Percentiles rank a stretch among this genome's conserved stretches.
Conservation (phyloP, 176 grass and related monocot species). For the Bolboschoenus planiculmis region DNA sequence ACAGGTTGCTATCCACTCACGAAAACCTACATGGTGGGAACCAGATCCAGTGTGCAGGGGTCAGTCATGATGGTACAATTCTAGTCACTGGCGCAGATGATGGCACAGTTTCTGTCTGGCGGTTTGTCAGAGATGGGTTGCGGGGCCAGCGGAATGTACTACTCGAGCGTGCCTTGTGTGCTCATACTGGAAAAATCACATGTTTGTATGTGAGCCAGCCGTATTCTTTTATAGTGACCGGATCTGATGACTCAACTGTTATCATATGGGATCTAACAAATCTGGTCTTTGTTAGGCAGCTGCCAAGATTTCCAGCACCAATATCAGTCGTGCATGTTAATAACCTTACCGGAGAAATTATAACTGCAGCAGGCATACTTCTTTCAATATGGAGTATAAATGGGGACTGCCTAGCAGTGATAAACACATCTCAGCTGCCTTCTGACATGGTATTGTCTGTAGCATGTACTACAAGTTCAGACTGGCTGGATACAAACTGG, state of each 20-base stretch:
- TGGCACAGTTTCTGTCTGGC: constrained; percentile 83
- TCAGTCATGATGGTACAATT: constrained; percentile 90
- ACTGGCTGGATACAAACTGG: constrained; percentile 96
- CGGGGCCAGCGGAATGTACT: constrained; percentile 39
- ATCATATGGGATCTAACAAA: constrained; percentile 93
- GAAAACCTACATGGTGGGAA: constrained; percentile 92
- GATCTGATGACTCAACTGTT: constrained; percentile 89
- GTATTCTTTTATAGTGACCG: constrained; percentile 85
- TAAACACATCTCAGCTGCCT: constrained; percentile 94
- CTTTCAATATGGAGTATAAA: constrained; percentile 93
- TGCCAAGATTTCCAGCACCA: constrained; percentile 76
- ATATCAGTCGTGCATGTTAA: constrained; percentile 90
- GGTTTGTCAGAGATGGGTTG: constrained; percentile 77
- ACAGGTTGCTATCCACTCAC: constrained; percentile 83
- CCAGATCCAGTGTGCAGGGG: constrained; percentile 91
- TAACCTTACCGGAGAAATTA: constrained; percentile 73
- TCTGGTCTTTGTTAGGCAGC: constrained; percentile 91
- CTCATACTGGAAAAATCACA: constrained; percentile 83
- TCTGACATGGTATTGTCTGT: constrained; percentile 98
- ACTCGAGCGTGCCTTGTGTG: constrained; percentile 74
- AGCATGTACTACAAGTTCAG: constrained; percentile 60
- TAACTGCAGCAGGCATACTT: constrained; percentile 86
- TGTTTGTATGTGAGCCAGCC: constrained; percentile 89
- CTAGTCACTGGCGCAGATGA: constrained; percentile 83
- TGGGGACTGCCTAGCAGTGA: constrained; percentile 85